These are phyloP conservation scores for Zymoseptoria crescenta DNA, from an alignment of 2,329 filamentous ascomycete genomes.

Conservation along the genomic window DNA sequence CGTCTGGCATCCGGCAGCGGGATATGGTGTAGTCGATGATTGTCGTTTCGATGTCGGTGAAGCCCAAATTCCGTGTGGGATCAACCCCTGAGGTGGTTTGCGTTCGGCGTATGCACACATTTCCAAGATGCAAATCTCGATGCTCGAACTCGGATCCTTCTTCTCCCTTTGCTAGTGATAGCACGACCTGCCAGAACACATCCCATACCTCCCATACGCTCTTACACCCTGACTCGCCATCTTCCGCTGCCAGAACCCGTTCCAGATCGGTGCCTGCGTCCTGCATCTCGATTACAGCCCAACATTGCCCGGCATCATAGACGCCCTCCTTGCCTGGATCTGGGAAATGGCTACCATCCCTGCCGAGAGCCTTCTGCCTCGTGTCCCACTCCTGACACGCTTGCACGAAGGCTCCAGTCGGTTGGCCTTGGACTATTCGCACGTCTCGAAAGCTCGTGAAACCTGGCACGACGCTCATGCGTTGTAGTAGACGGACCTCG, in stretches of 20 bases:
- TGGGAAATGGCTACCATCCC: slow-evolving; percentile 43
- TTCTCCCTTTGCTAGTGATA: slow-evolving; percentile 55
- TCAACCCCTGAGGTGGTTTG: slow-evolving; percentile 16
- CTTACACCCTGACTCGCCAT: slow-evolving; percentile 18
- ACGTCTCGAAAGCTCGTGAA: slow-evolving; percentile 56
- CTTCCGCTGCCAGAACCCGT: slow-evolving; percentile 26
- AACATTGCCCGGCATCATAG: slow-evolving; percentile 50
- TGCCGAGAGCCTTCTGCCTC: slow-evolving; percentile 32
- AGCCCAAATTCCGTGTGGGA: slow-evolving; percentile 36
- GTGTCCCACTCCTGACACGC: slow-evolving; percentile 42
- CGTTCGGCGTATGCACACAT: slow-evolving; percentile 47
- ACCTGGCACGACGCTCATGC: slow-evolving; percentile 52
- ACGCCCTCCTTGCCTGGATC: slow-evolving; percentile 48
- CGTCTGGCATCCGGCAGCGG: slow-evolving; percentile 43
- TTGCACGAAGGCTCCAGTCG: slow-evolving; percentile 42
- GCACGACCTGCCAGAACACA: slow-evolving; percentile 59
- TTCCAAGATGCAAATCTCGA: slow-evolving; percentile 59
- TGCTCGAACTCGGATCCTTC: slow-evolving; percentile 56
- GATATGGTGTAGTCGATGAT: slow-evolving; percentile 63
- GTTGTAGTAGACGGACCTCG: slow-evolving; percentile 48
- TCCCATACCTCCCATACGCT: slow-evolving; percentile 48
- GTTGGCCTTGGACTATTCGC: slow-evolving; percentile 50
- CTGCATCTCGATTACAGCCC: slow-evolving; percentile 59
- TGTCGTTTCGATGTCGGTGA: slow-evolving; percentile 52
- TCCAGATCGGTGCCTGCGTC: slow-evolving; percentile 55